Conservation (phyloP, 2,329 filamentous ascomycete genomes). For the Colletotrichum coccodes region DNA sequence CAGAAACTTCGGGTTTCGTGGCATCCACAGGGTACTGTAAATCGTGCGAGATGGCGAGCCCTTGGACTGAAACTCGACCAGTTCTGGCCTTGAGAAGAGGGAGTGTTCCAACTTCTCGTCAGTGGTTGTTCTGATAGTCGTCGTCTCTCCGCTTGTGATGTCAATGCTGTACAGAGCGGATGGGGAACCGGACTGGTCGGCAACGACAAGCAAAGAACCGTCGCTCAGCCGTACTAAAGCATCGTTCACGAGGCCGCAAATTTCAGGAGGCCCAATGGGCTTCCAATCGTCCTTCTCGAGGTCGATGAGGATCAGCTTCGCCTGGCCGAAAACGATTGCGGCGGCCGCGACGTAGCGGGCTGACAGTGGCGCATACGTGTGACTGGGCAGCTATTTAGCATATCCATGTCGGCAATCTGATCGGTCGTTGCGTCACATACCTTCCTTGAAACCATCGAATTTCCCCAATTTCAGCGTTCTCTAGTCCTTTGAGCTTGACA, state of each 20-base stretch:
- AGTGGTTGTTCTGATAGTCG: conserved; percentile 45
- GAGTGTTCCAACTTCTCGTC: conserved; percentile 41
- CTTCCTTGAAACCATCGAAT: conserved; percentile 43
- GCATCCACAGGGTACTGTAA: conserved; percentile 60
- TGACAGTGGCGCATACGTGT: conserved; percentile 51
- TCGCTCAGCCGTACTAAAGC: conserved; percentile 47
- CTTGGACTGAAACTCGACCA: conserved; percentile 43
- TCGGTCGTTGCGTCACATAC: conserved; percentile 33
- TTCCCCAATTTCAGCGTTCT: conserved; percentile 52
- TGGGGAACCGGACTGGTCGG: conserved; percentile 43
- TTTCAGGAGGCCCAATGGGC: conserved; percentile 38
- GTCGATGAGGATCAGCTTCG: conserved; percentile 50
- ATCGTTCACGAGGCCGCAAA: conserved; percentile 44
- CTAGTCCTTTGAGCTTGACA: conserved; percentile 49
- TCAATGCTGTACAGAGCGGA: conserved; percentile 48
- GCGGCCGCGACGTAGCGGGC: conserved; percentile 46
- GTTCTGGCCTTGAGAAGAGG: conserved; percentile 50
- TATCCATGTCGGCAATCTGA: not conserved
- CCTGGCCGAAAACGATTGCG: conserved; percentile 44
- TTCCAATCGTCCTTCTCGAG: conserved; percentile 43
- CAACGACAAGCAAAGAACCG: conserved; percentile 49
- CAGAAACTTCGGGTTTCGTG: conserved; percentile 55
- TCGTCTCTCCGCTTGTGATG: conserved; percentile 34
- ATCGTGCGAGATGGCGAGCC: conserved; percentile 43
- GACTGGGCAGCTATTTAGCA: conserved; percentile 40